Conservation (phyloP, 306 rosid genomes). For the Vigna reflexopilosa region DNA sequence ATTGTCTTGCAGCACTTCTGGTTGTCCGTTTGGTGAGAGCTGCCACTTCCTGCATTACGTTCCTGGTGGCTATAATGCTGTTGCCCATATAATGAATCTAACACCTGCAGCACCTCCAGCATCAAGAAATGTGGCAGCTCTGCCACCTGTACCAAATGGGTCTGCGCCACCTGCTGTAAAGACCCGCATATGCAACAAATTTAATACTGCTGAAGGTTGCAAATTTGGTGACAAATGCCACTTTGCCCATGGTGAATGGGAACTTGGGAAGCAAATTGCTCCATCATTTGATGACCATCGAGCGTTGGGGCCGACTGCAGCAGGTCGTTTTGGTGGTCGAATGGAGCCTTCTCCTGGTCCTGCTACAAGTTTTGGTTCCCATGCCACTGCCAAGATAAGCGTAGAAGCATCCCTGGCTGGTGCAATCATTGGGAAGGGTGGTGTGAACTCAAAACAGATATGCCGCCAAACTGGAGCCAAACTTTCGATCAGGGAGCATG, state of each 20-base stretch:
- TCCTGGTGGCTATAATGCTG: slow-evolving; percentile 93
- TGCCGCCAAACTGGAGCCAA: slow-evolving; percentile 98
- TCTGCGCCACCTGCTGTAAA: slow-evolving; percentile 62
- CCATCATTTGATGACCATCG: slow-evolving; percentile 72
- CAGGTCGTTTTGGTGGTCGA: slow-evolving; percentile 58
- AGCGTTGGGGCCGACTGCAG: slow-evolving; percentile 55
- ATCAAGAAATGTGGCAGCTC: slow-evolving; percentile 62
- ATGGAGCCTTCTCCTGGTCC: slow-evolving; percentile 74
- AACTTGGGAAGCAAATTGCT: slow-evolving; percentile 72
- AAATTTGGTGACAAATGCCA: slow-evolving; percentile 95
- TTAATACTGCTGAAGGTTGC: slow-evolving; percentile 88
- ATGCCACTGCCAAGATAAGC: slow-evolving; percentile 94
- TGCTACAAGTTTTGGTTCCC: slow-evolving; percentile 84
- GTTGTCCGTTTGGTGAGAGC: slow-evolving; percentile 96
- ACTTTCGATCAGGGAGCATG: slow-evolving; percentile 89
- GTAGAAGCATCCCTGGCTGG: slow-evolving; percentile 96
- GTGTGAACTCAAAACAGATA: slow-evolving; percentile 94
- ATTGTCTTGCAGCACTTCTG: slow-evolving; percentile 78
- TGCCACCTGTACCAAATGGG: slow-evolving; percentile 67
- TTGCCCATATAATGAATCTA: slow-evolving; percentile 92
- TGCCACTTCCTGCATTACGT: slow-evolving; percentile 95
- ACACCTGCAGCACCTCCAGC: slow-evolving; percentile 66
- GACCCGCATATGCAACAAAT: slow-evolving; percentile 83
- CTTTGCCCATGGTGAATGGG: slow-evolving; percentile 99
- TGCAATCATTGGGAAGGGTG: slow-evolving; percentile 97